A percentile compares a stretch with the other conserved stretches of the same genome.
These are phyloP conservation scores for Diaporthe sp. DNA, from an alignment of 2,329 filamentous ascomycete species.

Conservation along the genomic window DNA sequence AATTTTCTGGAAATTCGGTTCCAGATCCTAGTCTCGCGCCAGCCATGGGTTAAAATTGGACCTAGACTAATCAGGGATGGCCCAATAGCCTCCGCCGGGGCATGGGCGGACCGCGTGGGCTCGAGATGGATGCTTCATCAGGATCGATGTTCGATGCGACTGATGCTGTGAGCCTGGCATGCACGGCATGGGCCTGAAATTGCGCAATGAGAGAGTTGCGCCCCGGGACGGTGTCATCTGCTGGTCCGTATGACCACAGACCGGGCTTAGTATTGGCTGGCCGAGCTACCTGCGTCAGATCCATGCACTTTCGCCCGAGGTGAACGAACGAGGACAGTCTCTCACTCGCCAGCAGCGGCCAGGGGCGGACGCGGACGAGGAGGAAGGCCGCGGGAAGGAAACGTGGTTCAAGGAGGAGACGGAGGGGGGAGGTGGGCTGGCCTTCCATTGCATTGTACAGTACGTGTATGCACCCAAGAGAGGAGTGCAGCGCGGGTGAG, in stretches of 20 bases:
- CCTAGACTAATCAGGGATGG: constrained; percentile 34
- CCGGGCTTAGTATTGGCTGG: constrained; percentile 38
- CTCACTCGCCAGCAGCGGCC: constrained; percentile 37
- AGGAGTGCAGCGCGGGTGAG: constrained; percentile 32
- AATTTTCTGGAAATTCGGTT: constrained; percentile 35
- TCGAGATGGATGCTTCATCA: constrained; percentile 26
- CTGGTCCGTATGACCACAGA: constrained; percentile 36
- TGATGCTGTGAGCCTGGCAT: constrained; percentile 26
- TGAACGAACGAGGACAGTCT: constrained; percentile 29
- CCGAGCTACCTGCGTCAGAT: constrained; percentile 32
- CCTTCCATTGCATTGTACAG: constrained; percentile 28
- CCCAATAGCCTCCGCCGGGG: constrained; percentile 30
- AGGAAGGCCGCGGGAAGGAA: constrained; percentile 21
- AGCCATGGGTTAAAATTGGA: constrained; percentile 35
- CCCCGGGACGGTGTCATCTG: constrained; percentile 33
- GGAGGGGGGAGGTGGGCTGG: constrained; percentile 31
- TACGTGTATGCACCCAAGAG: constrained; percentile 34
- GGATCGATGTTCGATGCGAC: constrained; percentile 28
- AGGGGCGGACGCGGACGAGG: constrained; percentile 22
- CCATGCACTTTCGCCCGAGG: constrained; percentile 36
- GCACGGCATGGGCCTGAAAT: constrained; percentile 32
- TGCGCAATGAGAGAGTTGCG: constrained; percentile 25
- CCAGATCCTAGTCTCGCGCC: constrained; percentile 38
- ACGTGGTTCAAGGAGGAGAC: constrained; percentile 18
- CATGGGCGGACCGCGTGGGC: constrained; percentile 22